A percentile compares a stretch with the other conserved stretches of the same genome.
Evolutionary conservation across 176 grass and related monocot species (phyloP).

Genomic region (Carex kokanica): DNA sequence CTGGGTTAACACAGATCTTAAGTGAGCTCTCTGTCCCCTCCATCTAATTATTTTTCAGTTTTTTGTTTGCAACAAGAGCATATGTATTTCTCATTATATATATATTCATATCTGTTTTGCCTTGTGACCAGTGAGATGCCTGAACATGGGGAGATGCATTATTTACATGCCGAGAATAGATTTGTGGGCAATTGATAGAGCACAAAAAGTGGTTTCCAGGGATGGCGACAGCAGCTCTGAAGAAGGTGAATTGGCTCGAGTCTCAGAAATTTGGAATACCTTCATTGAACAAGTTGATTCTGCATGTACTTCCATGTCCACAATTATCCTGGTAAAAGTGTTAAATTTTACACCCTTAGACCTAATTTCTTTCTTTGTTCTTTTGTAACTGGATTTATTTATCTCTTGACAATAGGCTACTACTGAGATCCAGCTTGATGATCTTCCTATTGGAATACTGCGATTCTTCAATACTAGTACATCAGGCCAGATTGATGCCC

Average conservation of each 20-base stretch:
- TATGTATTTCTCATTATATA: not conserved
- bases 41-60: constrained; percentile 28
- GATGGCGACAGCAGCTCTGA: constrained; percentile 4
- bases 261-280: constrained; percentile 77
- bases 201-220: constrained; percentile 28
- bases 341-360: not conserved
- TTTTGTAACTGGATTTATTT: constrained; percentile 19
- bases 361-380: constrained; percentile 22
- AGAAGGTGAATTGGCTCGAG: constrained; percentile 21
- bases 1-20: constrained; percentile 83
- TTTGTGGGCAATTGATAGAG: constrained; percentile 76
- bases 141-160: constrained; percentile 69
- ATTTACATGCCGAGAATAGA: constrained; percentile 98
- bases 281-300: constrained; percentile 89
- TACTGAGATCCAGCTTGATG: constrained; percentile 66
- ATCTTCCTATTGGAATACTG: constrained; percentile 76
- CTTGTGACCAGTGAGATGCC: constrained; percentile 59
- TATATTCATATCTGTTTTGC: not conserved
- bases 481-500: constrained; percentile 43
- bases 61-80: not conserved
- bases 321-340: constrained; percentile 78
- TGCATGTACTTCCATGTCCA: constrained; percentile 63
- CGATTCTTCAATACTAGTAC: constrained; percentile 68
- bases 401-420: constrained; percentile 57
- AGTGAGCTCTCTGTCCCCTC: constrained; percentile 50